Percentiles rank a stretch among this genome's conserved stretches.
Conservation (phyloP, 176 grass and related monocot genomes). For the Urochloa ruziziensis region DNA sequence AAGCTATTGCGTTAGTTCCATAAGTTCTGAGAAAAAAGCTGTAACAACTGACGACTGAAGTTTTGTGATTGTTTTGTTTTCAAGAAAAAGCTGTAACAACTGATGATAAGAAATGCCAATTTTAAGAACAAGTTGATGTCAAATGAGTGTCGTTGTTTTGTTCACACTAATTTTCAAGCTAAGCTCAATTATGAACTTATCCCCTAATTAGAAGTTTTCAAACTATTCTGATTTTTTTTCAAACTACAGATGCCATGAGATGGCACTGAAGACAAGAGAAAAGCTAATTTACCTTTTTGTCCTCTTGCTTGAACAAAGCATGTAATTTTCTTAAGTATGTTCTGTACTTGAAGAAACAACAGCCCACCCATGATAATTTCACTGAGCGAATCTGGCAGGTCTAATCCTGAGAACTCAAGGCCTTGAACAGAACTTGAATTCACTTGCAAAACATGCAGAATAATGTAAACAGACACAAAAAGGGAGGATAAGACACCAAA, state of each 20-base stretch:
- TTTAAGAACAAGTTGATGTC: neutral
- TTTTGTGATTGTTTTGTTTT: conserved; percentile 18
- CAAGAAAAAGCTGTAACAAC: too few species aligned
- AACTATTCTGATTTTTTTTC: neutral
- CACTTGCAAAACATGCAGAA: conserved; percentile 56
- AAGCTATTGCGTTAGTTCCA: neutral
- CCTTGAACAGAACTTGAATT: conserved; percentile 51
- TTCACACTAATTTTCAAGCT: conserved; percentile 1
- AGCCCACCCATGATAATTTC: conserved; percentile 76
- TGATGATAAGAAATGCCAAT: too few species aligned
- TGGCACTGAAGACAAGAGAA: neutral
- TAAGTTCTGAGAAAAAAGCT: neutral
- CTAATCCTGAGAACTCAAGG: conserved; percentile 78
- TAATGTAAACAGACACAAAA: conserved; percentile 64
- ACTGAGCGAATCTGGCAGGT: conserved; percentile 86
- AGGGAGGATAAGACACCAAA: conserved; percentile 67
- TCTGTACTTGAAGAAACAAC: conserved; percentile 81
- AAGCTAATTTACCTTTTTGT: conserved; percentile 55
- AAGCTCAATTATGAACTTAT: conserved; percentile 1
- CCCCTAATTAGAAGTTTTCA: neutral
- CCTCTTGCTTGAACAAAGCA: conserved; percentile 69
- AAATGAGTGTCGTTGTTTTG: neutral
- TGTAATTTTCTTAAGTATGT: conserved; percentile 52
- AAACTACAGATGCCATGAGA: conserved; percentile 20
- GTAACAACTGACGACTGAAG: neutral